Evolutionary conservation across 148 eudicot genomes (phyloP), one percentile per base, ranked within the genome.

Genomic region (Rhododendron vialii): DNA sequence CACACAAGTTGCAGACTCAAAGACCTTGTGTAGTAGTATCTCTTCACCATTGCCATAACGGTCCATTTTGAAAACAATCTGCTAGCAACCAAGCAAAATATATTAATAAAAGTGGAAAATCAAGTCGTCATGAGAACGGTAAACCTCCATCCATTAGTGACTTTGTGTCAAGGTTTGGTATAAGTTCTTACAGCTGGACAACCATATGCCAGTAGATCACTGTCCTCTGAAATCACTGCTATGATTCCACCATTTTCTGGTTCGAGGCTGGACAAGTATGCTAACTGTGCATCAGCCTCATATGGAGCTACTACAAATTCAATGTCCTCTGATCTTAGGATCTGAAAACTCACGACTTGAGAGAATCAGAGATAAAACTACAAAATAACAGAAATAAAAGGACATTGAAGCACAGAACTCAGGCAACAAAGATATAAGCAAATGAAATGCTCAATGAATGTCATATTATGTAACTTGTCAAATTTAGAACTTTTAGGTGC

Each of bases 251-350:
- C 95, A 82, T 91, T 80, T 79, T 91, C 93, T 65, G 84, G 91
- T 86, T 91, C 93, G 59, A 95, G 90, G 82, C 87, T 85, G 77
- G 91, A 89, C 86, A 95, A 65, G 88, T 95, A 93, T 43, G 98
- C 98, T 87, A 95, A 91, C 79, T 95, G 96, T 57, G 98, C 98
- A 91, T 95, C 98, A 75, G 98, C 98, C 83, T 95, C 98, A 76
- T 94, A 95, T 86, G 98, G 98, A 59, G 98, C 95, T 67, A 95
- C 97, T 55, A 92, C 84, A 85, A 93, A 95, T 51, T 95, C 98
- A 65, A 95, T 88, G 41, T 94, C 90, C 84, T 94, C 95, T 57
- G 92, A 88, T 76, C 88, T 92, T 82, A 95, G 86, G 82, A 89
- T 91, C 98, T 95, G 90, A 80, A 88, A 77, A 61, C 11, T 83